Base-by-base conservation (phyloP, 768 basidiomycete species). In the Rhodosporidiobolus sp. region DNA sequence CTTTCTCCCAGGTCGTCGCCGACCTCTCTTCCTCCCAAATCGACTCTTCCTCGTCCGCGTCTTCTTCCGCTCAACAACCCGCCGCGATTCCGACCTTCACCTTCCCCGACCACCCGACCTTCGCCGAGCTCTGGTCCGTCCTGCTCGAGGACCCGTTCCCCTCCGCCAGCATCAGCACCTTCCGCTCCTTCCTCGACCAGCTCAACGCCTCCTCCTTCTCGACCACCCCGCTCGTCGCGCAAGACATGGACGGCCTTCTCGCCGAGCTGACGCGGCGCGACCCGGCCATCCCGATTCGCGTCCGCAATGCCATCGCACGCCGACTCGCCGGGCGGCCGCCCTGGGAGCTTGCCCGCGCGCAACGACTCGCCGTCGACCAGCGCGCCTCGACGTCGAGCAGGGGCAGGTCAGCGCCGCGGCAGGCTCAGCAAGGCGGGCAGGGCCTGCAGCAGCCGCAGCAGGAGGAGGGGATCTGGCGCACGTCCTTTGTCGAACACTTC, bases 381-480 rank as follows among this genome's bases (percentile, higher is more conserved):
- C n/a, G n/a, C n/a, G n/a, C 16, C 53, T 54, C 38, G 38, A 43
- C 38, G 38, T n/a, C n/a, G n/a, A n/a, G n/a, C n/a, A n/a, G n/a
- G n/a, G n/a, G n/a, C n/a, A n/a, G n/a, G n/a, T n/a, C n/a, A n/a
- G n/a, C n/a, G n/a, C n/a, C n/a, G n/a, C n/a, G n/a, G n/a, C n/a
- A n/a, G n/a, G n/a, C n/a, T n/a, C n/a, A n/a, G n/a, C n/a, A n/a
- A n/a, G n/a, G n/a, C n/a, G n/a, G n/a, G n/a, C n/a, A n/a, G n/a
- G n/a, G n/a, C n/a, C n/a, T 8, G 54, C 6, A 46, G 19, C 4
- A 30, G 28, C 4, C 26, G 35, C 24, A 48, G 46, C 14, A 30
- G 32, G 62, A 38, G 24, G 69, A 71, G 28, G 69, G 69, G 30
- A 71, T 71, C 53, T 71, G 69, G 69, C 58, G 59, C 26, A 34